These are phyloP conservation scores for Tubosaeta sp. DNA, from an alignment of 768 basidiomycete genomes.

Conservation along the genomic window DNA sequence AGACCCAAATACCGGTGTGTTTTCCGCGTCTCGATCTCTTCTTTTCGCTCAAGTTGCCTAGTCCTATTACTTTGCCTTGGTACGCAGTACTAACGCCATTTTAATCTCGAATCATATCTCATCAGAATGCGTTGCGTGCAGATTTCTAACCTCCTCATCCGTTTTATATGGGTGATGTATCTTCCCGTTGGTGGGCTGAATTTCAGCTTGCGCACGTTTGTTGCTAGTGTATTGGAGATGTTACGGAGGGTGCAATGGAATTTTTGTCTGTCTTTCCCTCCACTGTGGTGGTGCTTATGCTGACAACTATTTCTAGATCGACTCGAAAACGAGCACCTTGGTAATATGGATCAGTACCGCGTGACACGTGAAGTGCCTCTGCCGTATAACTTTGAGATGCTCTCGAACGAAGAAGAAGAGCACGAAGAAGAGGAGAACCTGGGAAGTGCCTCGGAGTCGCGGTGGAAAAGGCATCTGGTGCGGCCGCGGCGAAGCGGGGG, in stretches of 20 bases:
- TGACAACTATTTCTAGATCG: slow-evolving; percentile 43
- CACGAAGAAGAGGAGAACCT: slow-evolving; percentile 25
- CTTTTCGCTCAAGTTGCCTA: slow-evolving; percentile 19
- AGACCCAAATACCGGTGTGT: slow-evolving; percentile 53
- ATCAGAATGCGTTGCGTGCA: background rate
- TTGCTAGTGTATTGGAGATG: slow-evolving; percentile 70
- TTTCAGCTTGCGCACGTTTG: slow-evolving; percentile 56
- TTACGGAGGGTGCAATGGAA: slow-evolving; percentile 88
- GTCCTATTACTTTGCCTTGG: slow-evolving; percentile 79
- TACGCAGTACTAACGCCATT: slow-evolving; percentile 29
- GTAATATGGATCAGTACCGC: slow-evolving; percentile 92
- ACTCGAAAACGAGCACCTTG: slow-evolving; percentile 89
- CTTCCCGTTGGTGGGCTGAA: slow-evolving; percentile 53
- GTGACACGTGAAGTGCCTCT: slow-evolving; percentile 82
- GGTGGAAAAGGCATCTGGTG: background rate
- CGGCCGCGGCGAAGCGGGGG: background rate
- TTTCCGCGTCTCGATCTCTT: background rate
- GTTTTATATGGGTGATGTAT: slow-evolving; percentile 82
- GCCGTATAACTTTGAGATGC: slow-evolving; percentile 60
- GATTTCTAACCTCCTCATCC: slow-evolving; percentile 64
- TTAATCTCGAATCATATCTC: background rate
- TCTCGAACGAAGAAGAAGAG: slow-evolving; percentile 45
- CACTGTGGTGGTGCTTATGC: background rate
- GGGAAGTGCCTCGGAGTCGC: background rate
- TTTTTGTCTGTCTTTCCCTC: slow-evolving; percentile 56